Conservation (phyloP, 768 basidiomycete species). For the Scleroderma bovista region DNA sequence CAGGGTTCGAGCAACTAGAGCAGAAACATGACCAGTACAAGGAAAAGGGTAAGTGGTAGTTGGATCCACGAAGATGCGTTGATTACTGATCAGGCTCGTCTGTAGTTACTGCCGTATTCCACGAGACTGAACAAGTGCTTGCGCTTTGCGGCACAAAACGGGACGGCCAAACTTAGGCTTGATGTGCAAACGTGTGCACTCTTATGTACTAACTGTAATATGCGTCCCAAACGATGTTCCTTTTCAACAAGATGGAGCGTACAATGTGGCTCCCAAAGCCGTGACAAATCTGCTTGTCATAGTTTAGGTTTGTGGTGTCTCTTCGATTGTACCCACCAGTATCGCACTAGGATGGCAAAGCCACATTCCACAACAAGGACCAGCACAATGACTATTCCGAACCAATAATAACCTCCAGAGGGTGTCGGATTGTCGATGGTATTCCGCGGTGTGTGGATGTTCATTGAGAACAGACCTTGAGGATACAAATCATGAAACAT, state of each 20-base stretch:
- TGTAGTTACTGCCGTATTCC: slow-evolving; percentile 36
- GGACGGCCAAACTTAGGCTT: slow-evolving; percentile 21
- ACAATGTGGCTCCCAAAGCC: not conserved
- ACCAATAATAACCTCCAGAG: slow-evolving; percentile 42
- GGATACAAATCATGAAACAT: slow-evolving; percentile 1
- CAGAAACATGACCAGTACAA: slow-evolving; percentile 38
- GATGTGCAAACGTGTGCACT: too few relatives aligned
- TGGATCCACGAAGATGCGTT: not conserved
- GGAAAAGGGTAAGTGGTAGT: slow-evolving; percentile 30
- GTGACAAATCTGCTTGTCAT: not conserved
- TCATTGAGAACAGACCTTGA: slow-evolving; percentile 63
- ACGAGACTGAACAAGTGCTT: slow-evolving; percentile 42
- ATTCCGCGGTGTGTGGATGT: slow-evolving; percentile 61
- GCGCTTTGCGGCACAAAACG: slow-evolving; percentile 42
- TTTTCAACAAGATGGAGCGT: too few relatives aligned
- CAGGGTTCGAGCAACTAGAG: slow-evolving; percentile 36
- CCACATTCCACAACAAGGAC: slow-evolving; percentile 39
- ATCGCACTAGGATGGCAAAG: slow-evolving; percentile 45
- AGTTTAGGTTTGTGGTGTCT: slow-evolving; percentile 26
- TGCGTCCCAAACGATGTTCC: too few relatives aligned
- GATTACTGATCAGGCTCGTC: not conserved
- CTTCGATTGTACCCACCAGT: slow-evolving; percentile 61
- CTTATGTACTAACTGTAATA: not conserved
- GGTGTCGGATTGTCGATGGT: slow-evolving; percentile 14
- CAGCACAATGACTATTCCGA: slow-evolving; percentile 48